These are phyloP conservation scores for Plasmodium gallinaceum DNA, from an alignment of 169 alveolate species.

Conservation along the genomic window DNA sequence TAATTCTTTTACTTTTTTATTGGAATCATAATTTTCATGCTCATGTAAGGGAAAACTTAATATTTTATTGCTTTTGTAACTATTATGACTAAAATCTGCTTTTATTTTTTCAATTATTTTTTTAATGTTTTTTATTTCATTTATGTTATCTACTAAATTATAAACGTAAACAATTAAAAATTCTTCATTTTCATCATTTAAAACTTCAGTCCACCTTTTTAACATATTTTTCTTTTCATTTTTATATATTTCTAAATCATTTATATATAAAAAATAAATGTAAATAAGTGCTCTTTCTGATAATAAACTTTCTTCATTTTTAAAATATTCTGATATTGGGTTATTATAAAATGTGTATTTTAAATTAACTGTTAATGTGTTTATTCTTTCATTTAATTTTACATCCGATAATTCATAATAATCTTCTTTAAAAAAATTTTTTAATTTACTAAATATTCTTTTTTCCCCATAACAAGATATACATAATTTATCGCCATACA, in stretches of 20 bases:
- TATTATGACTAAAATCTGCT: constrained; percentile 61
- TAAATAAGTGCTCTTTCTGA: constrained; percentile 43
- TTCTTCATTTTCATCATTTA: constrained; percentile 63
- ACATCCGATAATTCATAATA: constrained; percentile 55
- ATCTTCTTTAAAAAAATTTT: constrained; percentile 65
- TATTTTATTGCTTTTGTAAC: constrained; percentile 56
- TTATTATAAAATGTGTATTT: constrained; percentile 38
- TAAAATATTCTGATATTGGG: constrained; percentile 66
- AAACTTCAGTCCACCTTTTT: constrained; percentile 29
- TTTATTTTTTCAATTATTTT: constrained; percentile 17
- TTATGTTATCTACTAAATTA: constrained; percentile 48
- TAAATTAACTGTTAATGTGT: constrained; percentile 25
- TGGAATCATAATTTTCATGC: constrained; percentile 34
- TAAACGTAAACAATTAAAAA: constrained; percentile 53
- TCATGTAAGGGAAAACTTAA: constrained; percentile 45
- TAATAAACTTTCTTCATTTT: constrained; percentile 41
- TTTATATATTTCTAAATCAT: constrained; percentile 45
- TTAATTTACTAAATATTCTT: constrained; percentile 29
- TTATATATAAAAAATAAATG: constrained; percentile 53
- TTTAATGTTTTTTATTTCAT: constrained; percentile 70
- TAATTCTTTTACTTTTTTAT: constrained; percentile 46
- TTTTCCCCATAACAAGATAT: constrained; percentile 65
- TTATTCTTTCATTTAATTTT: constrained; percentile 58
- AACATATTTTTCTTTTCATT: constrained; percentile 61
- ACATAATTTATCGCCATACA: constrained; percentile 46